Evolutionary conservation across 352 stramenopile genomes (phyloP).

Genomic region (Plasmopara viticola): DNA sequence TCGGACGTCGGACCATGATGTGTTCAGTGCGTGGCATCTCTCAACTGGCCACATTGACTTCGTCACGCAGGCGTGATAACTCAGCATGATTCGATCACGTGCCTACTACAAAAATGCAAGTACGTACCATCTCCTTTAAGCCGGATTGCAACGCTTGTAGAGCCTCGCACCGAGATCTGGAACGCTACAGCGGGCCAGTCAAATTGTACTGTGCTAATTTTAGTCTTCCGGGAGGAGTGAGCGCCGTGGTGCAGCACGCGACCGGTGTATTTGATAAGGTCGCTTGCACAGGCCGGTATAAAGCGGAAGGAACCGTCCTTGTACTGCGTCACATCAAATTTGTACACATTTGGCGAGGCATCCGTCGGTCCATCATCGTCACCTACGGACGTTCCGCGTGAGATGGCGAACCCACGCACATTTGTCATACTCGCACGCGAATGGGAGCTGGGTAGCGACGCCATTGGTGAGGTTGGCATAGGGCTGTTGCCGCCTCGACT

Average conservation of each 20-base stretch:
- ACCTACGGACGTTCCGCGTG: slow-evolving; percentile 25
- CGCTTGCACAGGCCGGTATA: slow-evolving; percentile 54
- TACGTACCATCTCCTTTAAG: slow-evolving; percentile 76
- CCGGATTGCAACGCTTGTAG: slow-evolving; percentile 60
- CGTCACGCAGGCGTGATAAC: not conserved
- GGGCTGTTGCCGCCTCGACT: slow-evolving; percentile 16
- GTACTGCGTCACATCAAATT: slow-evolving; percentile 75
- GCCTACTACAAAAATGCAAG: not conserved
- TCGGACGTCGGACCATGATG: slow-evolving; percentile 29
- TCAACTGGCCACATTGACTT: slow-evolving; percentile 19
- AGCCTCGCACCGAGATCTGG: slow-evolving; percentile 51
- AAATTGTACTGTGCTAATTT: slow-evolving; percentile 85
- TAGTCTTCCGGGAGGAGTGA: slow-evolving; percentile 51
- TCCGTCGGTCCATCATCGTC: slow-evolving; percentile 25
- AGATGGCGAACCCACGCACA: slow-evolving; percentile 21
- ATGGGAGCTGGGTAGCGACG: slow-evolving; percentile 22
- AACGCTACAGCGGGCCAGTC: slow-evolving; percentile 75
- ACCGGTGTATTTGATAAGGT: slow-evolving; percentile 72
- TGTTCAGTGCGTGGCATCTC: slow-evolving; percentile 36
- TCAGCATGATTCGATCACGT: not conserved
- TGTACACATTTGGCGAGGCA: slow-evolving; percentile 47
- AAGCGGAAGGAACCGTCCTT: slow-evolving; percentile 64
- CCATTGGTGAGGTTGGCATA: slow-evolving; percentile 11
- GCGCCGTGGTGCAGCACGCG: slow-evolving; percentile 69
- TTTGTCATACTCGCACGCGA: slow-evolving; percentile 19